phyloP scores from a whole-genome alignment of 2,329 filamentous ascomycete species.

The Colletotrichum sp. region DNA sequence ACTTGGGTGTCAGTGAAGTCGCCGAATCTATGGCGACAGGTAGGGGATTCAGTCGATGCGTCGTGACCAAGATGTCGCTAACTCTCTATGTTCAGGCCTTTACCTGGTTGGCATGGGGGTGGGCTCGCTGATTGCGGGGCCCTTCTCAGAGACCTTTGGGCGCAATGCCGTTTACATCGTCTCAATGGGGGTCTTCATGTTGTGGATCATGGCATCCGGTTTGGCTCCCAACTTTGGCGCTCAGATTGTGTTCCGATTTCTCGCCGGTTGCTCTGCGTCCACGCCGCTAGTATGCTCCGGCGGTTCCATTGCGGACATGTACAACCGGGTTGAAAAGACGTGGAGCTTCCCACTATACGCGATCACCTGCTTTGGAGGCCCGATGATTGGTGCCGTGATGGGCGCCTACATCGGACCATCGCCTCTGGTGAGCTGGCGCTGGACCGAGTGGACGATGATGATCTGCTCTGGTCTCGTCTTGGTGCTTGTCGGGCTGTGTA shows the following conservation, averaged over 20 bases:
- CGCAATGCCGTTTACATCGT: slow-evolving; percentile 44
- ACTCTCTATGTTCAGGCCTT: slow-evolving; percentile 16
- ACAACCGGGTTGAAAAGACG: slow-evolving; percentile 36
- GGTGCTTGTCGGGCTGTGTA: slow-evolving; percentile 59
- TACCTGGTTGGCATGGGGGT: slow-evolving; percentile 41
- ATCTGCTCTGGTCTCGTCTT: slow-evolving; percentile 66
- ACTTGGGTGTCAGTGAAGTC: slow-evolving; percentile 54
- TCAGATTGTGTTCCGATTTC: slow-evolving; percentile 51
- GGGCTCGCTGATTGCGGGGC: slow-evolving; percentile 39
- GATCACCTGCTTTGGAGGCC: slow-evolving; percentile 45
- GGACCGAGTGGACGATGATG: slow-evolving; percentile 68
- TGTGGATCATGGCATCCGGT: slow-evolving; percentile 49
- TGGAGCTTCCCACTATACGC: slow-evolving; percentile 51
- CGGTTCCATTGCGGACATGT: slow-evolving; percentile 47
- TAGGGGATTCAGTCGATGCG: slow-evolving; percentile 16
- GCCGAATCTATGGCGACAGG: slow-evolving; percentile 54
- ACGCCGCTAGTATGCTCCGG: slow-evolving; percentile 48
- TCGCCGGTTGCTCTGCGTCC: slow-evolving; percentile 51
- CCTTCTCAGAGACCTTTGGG: slow-evolving; percentile 43
- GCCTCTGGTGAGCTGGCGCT: slow-evolving; percentile 59
- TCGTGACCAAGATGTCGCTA: not conserved
- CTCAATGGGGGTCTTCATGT: slow-evolving; percentile 44
- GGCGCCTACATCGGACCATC: slow-evolving; percentile 71
- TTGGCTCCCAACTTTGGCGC: slow-evolving; percentile 46
- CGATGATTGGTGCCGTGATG: slow-evolving; percentile 43